These are phyloP conservation scores for Ogataea zsoltii DNA, from an alignment of 805 yeast genomes.

Conservation along the genomic window DNA sequence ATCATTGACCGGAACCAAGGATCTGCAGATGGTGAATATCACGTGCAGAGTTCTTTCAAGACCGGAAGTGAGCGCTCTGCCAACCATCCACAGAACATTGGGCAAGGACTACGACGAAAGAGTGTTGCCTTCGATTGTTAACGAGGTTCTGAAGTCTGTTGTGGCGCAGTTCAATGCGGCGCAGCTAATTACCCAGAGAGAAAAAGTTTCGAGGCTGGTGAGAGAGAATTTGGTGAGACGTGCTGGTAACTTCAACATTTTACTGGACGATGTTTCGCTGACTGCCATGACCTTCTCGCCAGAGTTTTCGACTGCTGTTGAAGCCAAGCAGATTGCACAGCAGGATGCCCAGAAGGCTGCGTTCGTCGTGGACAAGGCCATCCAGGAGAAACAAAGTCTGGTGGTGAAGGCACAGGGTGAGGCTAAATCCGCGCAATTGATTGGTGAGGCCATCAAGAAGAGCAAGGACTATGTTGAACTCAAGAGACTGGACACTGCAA, in stretches of 20 bases:
- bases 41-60: conserved; percentile 96
- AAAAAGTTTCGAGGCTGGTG: conserved; percentile 86
- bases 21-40: conserved; percentile 97
- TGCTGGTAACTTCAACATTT: conserved; percentile 84
- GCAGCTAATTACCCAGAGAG: conserved; percentile 98
- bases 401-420: conserved; percentile 98
- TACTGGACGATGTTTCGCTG: conserved; percentile 92
- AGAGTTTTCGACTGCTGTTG: conserved; percentile 96
- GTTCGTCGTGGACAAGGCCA: conserved; percentile 92
- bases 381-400: conserved; percentile 95
- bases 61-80: conserved; percentile 78
- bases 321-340: conserved; percentile 98
- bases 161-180: conserved; percentile 99
- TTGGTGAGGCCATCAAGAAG: conserved; percentile 98
- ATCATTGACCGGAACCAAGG: conserved; percentile 96
- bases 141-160: conserved; percentile 93
- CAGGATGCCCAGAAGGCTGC: conserved; percentile 99
- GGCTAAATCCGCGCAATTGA: conserved; percentile 95
- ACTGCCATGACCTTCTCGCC: conserved; percentile 98
- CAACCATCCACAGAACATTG: conserved; percentile 84
- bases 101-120: conserved; percentile 96
- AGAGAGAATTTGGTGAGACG: conserved; percentile 89
- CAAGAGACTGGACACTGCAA: conserved; percentile 95
- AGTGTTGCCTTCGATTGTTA: conserved; percentile 95
- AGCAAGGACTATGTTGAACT: conserved; percentile 94